Percentiles rank a stretch among this genome's conserved stretches.
Evolutionary conservation across 345 rosid genomes (phyloP).

Genomic region (Capsella bursapastoris): DNA sequence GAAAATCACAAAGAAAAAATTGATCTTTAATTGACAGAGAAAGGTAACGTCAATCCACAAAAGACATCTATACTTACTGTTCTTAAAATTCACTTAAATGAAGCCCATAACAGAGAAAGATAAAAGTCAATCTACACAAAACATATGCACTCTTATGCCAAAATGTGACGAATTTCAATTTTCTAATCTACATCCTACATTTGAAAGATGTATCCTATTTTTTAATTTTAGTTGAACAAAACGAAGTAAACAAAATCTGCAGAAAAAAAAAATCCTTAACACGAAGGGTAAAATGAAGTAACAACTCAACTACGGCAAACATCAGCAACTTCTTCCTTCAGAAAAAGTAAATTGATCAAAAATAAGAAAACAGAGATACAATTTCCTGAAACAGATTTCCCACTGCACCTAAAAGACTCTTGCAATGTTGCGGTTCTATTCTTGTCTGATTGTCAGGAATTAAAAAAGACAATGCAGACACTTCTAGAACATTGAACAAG

Average conservation of each 20-base stretch:
- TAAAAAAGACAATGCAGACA: slow-evolving; percentile 13
- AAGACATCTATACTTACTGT: slow-evolving; percentile 12
- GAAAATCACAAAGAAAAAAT: neutral
- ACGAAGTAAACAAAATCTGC: neutral
- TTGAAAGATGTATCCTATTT: slow-evolving; percentile 19
- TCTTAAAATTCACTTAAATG: slow-evolving; percentile 20
- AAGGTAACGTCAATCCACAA: neutral
- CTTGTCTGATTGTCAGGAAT: slow-evolving; percentile 12
- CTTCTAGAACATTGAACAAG: slow-evolving; percentile 19
- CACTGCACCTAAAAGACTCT: slow-evolving; percentile 21
- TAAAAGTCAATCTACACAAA: slow-evolving; percentile 17
- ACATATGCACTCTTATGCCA: slow-evolving; percentile 9
- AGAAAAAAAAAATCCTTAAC: neutral
- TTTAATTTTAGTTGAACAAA: slow-evolving; percentile 5
- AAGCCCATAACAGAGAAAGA: slow-evolving; percentile 9
- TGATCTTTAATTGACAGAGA: slow-evolving; percentile 5
- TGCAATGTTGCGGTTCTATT: neutral
- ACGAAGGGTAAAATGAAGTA: slow-evolving; percentile 15
- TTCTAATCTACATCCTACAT: slow-evolving; percentile 14
- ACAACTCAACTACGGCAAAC: slow-evolving; percentile 1
- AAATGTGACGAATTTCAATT: slow-evolving; percentile 15
- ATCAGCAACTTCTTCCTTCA: slow-evolving; percentile 14
- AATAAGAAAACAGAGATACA: slow-evolving; percentile 18
- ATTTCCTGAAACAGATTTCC: slow-evolving; percentile 18
- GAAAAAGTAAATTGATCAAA: slow-evolving; percentile 18